A percentile compares a stretch with the other conserved stretches of the same genome.
These are phyloP conservation scores for Candida insectorum DNA, from an alignment of 805 yeast species.

Conservation along the genomic window DNA sequence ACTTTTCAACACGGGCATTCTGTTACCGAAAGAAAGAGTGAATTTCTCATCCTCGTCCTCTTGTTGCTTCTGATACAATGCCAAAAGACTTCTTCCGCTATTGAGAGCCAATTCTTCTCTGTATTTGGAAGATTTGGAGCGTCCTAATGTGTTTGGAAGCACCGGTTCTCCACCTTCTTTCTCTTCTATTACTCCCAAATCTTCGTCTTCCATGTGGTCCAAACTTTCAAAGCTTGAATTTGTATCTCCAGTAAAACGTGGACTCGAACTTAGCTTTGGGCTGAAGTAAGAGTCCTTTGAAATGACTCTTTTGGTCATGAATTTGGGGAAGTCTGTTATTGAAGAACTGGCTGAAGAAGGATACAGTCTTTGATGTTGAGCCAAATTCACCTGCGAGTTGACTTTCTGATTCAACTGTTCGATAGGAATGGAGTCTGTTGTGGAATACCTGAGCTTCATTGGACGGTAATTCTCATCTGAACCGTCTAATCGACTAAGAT, in stretches of 20 bases:
- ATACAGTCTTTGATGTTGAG: slow-evolving; percentile 13
- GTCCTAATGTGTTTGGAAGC: slow-evolving; percentile 9
- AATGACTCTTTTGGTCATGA: slow-evolving; percentile 9
- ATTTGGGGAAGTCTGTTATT: slow-evolving; percentile 15
- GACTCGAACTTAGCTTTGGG: slow-evolving; percentile 4
- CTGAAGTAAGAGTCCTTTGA: slow-evolving; percentile 24
- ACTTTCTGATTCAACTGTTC: slow-evolving; percentile 36
- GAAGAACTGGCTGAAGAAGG: slow-evolving; percentile 15
- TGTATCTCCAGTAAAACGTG: not conserved
- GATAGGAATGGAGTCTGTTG: slow-evolving; percentile 36
- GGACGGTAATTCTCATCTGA: slow-evolving; percentile 38
- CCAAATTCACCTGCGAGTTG: slow-evolving; percentile 36
- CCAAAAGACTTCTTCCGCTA: slow-evolving; percentile 11
- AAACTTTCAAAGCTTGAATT: slow-evolving; percentile 1
- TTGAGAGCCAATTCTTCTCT: slow-evolving; percentile 12
- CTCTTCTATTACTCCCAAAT: not conserved
- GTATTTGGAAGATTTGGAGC: slow-evolving; percentile 22
- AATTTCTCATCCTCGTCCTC: slow-evolving; percentile 11
- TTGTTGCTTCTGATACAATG: slow-evolving; percentile 12
- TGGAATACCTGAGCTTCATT: slow-evolving; percentile 35
- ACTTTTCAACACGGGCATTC: too few species aligned
- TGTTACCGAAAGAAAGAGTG: slow-evolving; percentile 13
- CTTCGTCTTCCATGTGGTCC: slow-evolving; percentile 8
- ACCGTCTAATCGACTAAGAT: slow-evolving; percentile 30
- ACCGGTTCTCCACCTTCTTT: not conserved